Evolutionary conservation across 305 asterid species (phyloP).

Genomic region (Solanum aculeatissimum): DNA sequence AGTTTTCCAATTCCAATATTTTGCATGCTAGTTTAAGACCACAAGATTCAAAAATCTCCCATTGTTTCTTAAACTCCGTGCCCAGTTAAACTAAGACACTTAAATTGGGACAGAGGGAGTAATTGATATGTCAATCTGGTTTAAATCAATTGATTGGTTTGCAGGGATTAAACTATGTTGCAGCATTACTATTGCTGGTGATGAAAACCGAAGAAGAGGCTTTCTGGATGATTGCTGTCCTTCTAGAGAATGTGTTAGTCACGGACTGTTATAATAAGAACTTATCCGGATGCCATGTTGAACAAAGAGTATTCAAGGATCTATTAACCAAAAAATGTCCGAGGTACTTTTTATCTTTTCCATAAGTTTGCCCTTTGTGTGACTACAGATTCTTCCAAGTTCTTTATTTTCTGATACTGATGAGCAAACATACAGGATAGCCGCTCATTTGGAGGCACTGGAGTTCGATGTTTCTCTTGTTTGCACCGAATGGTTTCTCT

Average conservation of each 20-base stretch:
- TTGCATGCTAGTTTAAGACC: no score
- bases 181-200: conserved; percentile 85
- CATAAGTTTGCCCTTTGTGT: neutral
- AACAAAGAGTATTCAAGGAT: conserved; percentile 92
- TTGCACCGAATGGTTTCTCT: conserved; percentile 95
- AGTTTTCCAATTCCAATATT: no score
- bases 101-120: neutral
- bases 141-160: neutral
- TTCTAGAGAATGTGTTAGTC: conserved; percentile 78
- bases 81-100: neutral
- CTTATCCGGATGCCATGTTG: conserved; percentile 96
- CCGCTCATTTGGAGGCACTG: conserved; percentile 78
- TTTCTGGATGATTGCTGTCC: conserved; percentile 98
- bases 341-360: conserved; percentile 33
- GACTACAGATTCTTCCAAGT: neutral
- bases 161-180: conserved; percentile 95
- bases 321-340: conserved; percentile 73
- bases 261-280: conserved; percentile 82
- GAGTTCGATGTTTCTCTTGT: conserved; percentile 97
- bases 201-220: conserved; percentile 99
- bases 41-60: no score
- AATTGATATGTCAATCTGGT: neutral
- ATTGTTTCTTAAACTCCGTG: no score
- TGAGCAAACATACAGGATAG: conserved; percentile 43
- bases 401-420: neutral